These are phyloP conservation scores for Cocos nucifera DNA, from an alignment of 176 grass and related monocot species.

Conservation along the genomic window DNA sequence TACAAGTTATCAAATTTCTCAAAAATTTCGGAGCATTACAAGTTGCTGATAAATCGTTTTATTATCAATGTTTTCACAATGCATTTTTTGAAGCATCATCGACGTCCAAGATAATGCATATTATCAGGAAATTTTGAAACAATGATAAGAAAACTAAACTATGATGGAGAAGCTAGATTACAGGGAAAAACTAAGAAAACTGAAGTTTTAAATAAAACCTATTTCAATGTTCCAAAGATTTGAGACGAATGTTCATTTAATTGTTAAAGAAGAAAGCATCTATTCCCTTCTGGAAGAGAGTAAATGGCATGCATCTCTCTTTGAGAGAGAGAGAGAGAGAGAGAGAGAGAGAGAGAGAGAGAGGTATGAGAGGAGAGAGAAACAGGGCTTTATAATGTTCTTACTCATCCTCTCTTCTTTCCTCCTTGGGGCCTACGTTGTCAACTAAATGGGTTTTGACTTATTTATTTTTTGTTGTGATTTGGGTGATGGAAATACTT, in stretches of 20 bases:
- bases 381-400: constrained; percentile 39
- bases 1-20: too few relatives aligned
- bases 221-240: constrained; percentile 39
- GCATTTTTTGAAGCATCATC: too few relatives aligned
- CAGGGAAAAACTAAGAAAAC: too few relatives aligned
- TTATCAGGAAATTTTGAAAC: too few relatives aligned
- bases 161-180: too few relatives aligned
- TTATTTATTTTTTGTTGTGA: constrained; percentile 3
- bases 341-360: background rate
- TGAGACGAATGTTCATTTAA: constrained; percentile 91
- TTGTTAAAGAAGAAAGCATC: constrained; percentile 79
- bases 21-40: too few relatives aligned
- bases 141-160: too few relatives aligned
- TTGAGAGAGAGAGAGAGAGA: background rate
- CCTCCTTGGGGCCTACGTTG: constrained; percentile 15
- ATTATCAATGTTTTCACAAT: too few relatives aligned
- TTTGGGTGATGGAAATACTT: constrained; percentile 8
- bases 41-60: too few relatives aligned
- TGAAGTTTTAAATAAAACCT: too few relatives aligned
- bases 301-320: constrained; percentile 25
- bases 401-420: constrained; percentile 45
- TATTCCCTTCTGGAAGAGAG: constrained; percentile 65
- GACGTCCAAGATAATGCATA: too few relatives aligned
- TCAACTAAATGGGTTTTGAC: constrained; percentile 47
- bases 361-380: background rate